These are phyloP conservation scores for Lanmaoa rubissima DNA, from an alignment of 768 basidiomycete genomes.

Conservation along the genomic window DNA sequence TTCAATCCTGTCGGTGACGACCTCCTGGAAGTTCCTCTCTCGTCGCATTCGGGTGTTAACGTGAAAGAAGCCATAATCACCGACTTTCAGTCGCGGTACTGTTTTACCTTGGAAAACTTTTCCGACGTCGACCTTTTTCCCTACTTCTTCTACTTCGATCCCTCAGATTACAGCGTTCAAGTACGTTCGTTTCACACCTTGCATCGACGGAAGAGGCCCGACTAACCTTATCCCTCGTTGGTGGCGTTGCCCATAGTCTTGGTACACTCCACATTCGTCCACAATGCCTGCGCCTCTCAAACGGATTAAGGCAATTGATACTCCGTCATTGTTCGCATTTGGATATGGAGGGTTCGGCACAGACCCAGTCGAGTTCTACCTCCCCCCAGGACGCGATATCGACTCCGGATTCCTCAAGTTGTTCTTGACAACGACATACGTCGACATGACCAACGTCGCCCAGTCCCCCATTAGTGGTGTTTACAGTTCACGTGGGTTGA, in stretches of 20 bases:
- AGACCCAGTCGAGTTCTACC: slow-evolving; percentile 18
- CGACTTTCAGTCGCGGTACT: slow-evolving; percentile 9
- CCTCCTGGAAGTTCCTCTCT: slow-evolving; percentile 2
- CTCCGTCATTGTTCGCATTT: slow-evolving; percentile 17
- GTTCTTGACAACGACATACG: slow-evolving; percentile 20
- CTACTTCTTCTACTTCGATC: slow-evolving; percentile 26
- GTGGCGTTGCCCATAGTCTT: slow-evolving; percentile 2
- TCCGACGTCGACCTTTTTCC: slow-evolving; percentile 21
- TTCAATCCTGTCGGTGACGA: slow-evolving; percentile 10
- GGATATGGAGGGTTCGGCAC: slow-evolving; percentile 23
- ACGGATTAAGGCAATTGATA: background rate
- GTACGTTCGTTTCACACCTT: slow-evolving; percentile 1
- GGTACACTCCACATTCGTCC: slow-evolving; percentile 13
- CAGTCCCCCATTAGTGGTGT: slow-evolving; percentile 8
- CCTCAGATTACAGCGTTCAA: slow-evolving; percentile 18
- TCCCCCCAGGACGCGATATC: background rate
- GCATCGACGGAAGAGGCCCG: background rate
- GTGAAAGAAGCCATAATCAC: slow-evolving; percentile 14
- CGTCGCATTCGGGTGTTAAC: background rate
- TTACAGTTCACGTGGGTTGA: background rate
- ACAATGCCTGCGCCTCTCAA: slow-evolving; percentile 11
- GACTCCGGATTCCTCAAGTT: slow-evolving; percentile 25
- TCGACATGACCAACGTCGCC: slow-evolving; percentile 15
- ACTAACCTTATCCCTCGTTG: background rate
- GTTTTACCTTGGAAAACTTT: slow-evolving; percentile 17